phyloP scores from a whole-genome alignment of 2,329 filamentous ascomycete genomes.

The Aspergillus intermedius region DNA sequence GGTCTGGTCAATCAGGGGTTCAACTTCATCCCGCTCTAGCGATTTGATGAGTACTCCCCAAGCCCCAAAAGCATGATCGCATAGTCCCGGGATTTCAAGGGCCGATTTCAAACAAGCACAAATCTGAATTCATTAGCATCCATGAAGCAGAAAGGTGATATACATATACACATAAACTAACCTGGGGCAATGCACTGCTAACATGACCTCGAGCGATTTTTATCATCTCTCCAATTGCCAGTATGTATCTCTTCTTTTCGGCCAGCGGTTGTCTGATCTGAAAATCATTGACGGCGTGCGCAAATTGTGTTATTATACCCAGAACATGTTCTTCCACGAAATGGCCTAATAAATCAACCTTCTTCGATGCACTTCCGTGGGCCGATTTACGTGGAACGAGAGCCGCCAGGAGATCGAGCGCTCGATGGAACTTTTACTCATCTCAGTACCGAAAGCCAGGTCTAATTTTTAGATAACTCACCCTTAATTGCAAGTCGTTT shows the following conservation, averaged over 20 bases:
- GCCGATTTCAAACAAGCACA: constrained; percentile 87
- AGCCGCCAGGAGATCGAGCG: constrained; percentile 45
- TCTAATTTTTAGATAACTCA: constrained; percentile 35
- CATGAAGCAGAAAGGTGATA: neutral
- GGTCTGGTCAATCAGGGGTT: constrained; percentile 75
- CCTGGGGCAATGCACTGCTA: constrained; percentile 76
- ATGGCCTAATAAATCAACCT: constrained; percentile 55
- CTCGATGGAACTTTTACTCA: constrained; percentile 40
- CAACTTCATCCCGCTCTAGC: constrained; percentile 71
- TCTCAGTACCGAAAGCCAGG: constrained; percentile 4
- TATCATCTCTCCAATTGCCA: constrained; percentile 83
- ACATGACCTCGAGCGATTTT: constrained; percentile 66
- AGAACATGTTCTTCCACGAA: constrained; percentile 82
- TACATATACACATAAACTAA: constrained; percentile 47
- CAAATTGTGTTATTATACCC: constrained; percentile 77
- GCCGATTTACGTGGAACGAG: constrained; percentile 46
- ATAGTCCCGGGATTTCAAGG: constrained; percentile 66
- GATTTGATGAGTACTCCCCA: constrained; percentile 74
- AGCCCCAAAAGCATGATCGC: constrained; percentile 70
- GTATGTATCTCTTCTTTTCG: constrained; percentile 72
- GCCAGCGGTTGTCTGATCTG: constrained; percentile 49
- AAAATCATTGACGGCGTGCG: constrained; percentile 67
- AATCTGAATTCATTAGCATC: constrained; percentile 51
- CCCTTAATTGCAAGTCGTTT: constrained; percentile 35
- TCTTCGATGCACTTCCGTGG: constrained; percentile 41